Conservation (phyloP, 768 basidiomycete genomes). For the Botryobasidium botryosum region DNA sequence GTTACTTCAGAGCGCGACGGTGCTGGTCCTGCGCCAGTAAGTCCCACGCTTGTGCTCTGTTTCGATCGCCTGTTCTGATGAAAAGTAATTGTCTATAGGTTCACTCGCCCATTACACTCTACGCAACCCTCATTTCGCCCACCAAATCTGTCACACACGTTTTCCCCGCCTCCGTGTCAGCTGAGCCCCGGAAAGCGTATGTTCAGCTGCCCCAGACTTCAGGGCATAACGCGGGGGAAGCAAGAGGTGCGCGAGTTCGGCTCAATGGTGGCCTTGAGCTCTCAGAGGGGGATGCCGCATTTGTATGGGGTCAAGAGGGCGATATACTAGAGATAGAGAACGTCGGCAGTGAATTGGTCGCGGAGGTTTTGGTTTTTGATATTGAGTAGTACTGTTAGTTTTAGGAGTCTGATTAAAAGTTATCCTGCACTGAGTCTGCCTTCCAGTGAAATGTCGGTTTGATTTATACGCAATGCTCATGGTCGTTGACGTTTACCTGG, state of each 20-base stretch:
- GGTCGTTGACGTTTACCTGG: too few relatives aligned
- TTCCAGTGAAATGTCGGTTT: too few relatives aligned
- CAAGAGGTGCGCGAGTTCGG: constrained; percentile 26
- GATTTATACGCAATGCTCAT: too few relatives aligned
- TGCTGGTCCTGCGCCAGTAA: constrained; percentile 58
- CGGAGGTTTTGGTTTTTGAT: constrained; percentile 8
- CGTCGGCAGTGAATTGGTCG: constrained; percentile 1
- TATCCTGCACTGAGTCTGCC: too few relatives aligned
- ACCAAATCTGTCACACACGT: constrained; percentile 35
- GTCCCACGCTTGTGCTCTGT: too few relatives aligned
- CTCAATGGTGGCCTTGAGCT: constrained; percentile 7
- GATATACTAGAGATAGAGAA: constrained; percentile 6
- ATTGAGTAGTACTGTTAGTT: too few relatives aligned
- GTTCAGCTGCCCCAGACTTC: constrained; percentile 74
- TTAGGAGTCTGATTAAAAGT: too few relatives aligned
- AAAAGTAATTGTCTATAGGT: too few relatives aligned
- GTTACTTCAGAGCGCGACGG: constrained; percentile 49
- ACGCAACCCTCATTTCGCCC: constrained; percentile 51
- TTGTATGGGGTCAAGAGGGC: constrained; percentile 2
- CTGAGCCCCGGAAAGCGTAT: constrained; percentile 42
- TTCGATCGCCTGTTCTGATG: too few relatives aligned
- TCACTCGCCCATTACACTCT: constrained; percentile 48
- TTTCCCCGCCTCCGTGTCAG: constrained; percentile 21
- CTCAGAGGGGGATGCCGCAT: constrained; percentile 4
- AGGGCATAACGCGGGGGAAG: constrained; percentile 49